These are phyloP conservation scores for Laguncularia racemosa DNA, from an alignment of 345 rosid species.

Conservation along the genomic window DNA sequence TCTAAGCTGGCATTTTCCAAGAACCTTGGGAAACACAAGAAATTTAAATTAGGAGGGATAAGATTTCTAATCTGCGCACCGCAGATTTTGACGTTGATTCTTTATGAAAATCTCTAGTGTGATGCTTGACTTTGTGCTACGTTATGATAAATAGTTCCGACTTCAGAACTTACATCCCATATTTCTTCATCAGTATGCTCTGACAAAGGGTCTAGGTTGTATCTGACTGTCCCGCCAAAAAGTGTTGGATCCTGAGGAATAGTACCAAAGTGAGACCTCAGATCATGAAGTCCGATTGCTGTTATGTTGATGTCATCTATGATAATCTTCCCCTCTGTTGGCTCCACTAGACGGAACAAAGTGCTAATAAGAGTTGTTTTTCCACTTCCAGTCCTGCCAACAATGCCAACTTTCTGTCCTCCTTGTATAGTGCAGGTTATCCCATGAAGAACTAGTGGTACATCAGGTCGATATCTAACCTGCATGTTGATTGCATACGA, in stretches of 20 bases:
- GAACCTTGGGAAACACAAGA: slow-evolving; percentile 17
- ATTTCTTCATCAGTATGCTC: slow-evolving; percentile 30
- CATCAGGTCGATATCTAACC: slow-evolving; percentile 46
- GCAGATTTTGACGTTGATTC: no score
- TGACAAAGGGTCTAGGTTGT: slow-evolving; percentile 48
- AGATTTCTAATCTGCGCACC: no score
- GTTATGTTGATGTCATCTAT: slow-evolving; percentile 45
- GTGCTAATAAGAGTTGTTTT: slow-evolving; percentile 49
- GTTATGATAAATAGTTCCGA: neutral
- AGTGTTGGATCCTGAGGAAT: slow-evolving; percentile 77
- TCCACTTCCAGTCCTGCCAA: slow-evolving; percentile 64
- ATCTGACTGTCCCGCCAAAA: slow-evolving; percentile 48
- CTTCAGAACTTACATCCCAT: slow-evolving; percentile 35
- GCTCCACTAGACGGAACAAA: slow-evolving; percentile 59
- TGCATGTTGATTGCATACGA: slow-evolving; percentile 11
- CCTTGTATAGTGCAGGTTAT: slow-evolving; percentile 49
- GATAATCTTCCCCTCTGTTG: slow-evolving; percentile 42
- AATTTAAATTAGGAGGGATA: neutral
- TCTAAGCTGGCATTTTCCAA: slow-evolving; percentile 34
- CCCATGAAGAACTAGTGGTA: slow-evolving; percentile 55
- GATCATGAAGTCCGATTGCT: slow-evolving; percentile 50
- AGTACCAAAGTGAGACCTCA: slow-evolving; percentile 46
- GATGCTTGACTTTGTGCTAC: neutral
- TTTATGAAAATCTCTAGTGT: no score
- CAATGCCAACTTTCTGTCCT: slow-evolving; percentile 56